Percentiles rank a stretch among this genome's conserved stretches.
Evolutionary conservation across 495 filamentous ascomycete genomes (phyloP).

Genomic region (Hypomontagnella monticulosa): DNA sequence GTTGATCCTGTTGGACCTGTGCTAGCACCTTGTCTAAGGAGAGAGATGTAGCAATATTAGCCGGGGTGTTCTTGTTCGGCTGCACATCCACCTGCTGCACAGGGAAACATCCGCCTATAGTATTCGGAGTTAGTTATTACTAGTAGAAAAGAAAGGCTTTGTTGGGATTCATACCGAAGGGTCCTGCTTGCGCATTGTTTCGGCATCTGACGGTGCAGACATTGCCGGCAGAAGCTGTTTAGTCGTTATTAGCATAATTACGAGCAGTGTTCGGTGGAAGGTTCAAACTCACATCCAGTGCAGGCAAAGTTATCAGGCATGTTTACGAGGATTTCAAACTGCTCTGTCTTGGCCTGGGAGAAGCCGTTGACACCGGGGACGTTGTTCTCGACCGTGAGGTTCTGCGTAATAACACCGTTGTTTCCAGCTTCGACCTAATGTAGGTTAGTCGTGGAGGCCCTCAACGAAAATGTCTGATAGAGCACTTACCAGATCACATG

Average conservation of each 20-base stretch:
- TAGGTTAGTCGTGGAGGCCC: background rate
- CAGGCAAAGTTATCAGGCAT: conserved; percentile 55
- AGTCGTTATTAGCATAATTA: background rate
- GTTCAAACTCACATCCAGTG: conserved; percentile 47
- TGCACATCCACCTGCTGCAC: conserved; percentile 55
- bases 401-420: conserved; percentile 53
- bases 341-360: conserved; percentile 55
- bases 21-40: conserved; percentile 42
- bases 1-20: conserved; percentile 47
- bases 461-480: background rate
- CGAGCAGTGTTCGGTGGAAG: no score
- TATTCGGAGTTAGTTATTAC: background rate
- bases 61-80: conserved; percentile 48
- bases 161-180: conserved; percentile 55
- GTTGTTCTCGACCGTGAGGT: conserved; percentile 56
- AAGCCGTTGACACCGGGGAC: conserved; percentile 58
- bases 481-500: conserved; percentile 53
- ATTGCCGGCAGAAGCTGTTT: conserved; percentile 54
- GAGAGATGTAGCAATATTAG: conserved; percentile 46
- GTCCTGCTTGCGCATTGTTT: conserved; percentile 65
- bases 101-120: conserved; percentile 51
- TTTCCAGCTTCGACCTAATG: conserved; percentile 53
- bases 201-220: conserved; percentile 67
- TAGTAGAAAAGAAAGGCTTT: background rate
- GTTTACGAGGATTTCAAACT: conserved; percentile 57